Evolutionary conservation across 768 basidiomycete species (phyloP).

Genomic region (Tremella mesenterica): DNA sequence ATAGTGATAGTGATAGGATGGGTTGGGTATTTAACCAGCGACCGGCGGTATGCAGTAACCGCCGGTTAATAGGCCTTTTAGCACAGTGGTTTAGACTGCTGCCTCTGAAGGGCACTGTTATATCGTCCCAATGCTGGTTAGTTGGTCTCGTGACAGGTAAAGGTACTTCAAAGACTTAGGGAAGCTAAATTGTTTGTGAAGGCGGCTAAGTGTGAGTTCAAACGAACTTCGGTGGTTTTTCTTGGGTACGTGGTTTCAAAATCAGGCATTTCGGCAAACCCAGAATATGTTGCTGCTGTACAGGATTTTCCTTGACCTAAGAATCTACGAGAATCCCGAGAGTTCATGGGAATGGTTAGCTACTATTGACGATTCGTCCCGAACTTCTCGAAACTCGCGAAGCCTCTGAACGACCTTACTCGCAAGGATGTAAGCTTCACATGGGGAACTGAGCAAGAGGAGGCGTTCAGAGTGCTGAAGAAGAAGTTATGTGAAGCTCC

Average conservation of each 20-base stretch:
- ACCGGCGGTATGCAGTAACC: too few species aligned
- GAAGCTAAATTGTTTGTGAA: constrained; percentile 1
- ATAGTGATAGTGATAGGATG: too few species aligned
- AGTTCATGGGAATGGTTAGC: constrained; percentile 18
- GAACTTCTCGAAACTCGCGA: constrained; percentile 14
- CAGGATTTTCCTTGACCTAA: constrained; percentile 22
- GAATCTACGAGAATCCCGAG: constrained; percentile 11
- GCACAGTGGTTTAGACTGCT: too few species aligned
- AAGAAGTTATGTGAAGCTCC: not conserved
- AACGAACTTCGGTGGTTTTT: not conserved
- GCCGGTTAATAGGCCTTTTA: too few species aligned
- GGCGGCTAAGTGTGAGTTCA: constrained; percentile 7
- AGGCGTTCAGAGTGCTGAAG: not conserved
- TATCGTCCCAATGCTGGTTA: too few species aligned
- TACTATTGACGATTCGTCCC: constrained; percentile 26
- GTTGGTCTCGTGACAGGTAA: too few species aligned
- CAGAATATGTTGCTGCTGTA: not conserved
- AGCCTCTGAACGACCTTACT: constrained; percentile 7
- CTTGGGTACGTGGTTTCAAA: constrained; percentile 1
- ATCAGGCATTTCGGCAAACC: not conserved
- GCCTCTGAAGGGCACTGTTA: too few species aligned
- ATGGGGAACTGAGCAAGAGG: not conserved
- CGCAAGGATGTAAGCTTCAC: constrained; percentile 6
- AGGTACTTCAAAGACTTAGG: constrained; percentile 9
- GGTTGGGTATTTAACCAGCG: too few species aligned